Conservation (phyloP, 805 yeast genomes). For the Yarrowia sp. region DNA sequence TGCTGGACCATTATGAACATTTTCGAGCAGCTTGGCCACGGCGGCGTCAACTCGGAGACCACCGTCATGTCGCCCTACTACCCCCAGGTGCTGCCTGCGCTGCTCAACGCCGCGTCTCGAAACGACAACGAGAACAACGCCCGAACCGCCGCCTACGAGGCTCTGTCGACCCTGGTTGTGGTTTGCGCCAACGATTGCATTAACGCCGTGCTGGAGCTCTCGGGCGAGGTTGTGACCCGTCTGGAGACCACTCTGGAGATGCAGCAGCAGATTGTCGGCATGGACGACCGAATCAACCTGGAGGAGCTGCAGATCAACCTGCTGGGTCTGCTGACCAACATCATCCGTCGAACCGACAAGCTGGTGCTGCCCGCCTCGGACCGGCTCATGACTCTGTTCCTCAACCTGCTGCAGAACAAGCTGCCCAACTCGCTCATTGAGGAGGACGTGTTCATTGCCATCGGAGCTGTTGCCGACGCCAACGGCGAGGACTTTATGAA, state of each 20-base stretch:
- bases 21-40: constrained; percentile 69
- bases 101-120: constrained; percentile 65
- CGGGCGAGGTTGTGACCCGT: constrained; percentile 68
- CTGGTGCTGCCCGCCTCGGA: constrained; percentile 71
- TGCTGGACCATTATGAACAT: constrained; percentile 96
- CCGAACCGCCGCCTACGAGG: constrained; percentile 96
- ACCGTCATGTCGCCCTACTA: constrained; percentile 75
- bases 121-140: constrained; percentile 80
- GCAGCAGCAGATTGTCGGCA: constrained; percentile 54
- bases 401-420: constrained; percentile 63
- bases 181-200: constrained; percentile 69
- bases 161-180: constrained; percentile 75
- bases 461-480: constrained; percentile 84
- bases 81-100: constrained; percentile 60
- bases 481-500: constrained; percentile 65
- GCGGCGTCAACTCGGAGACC: constrained; percentile 47
- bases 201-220: constrained; percentile 65
- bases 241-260: constrained; percentile 64
- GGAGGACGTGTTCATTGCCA: constrained; percentile 90
- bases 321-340: constrained; percentile 72
- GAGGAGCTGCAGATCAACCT: constrained; percentile 84
- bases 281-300: constrained; percentile 71
- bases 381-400: constrained; percentile 75
- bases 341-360: constrained; percentile 73
- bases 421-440: constrained; percentile 74